phyloP scores from a whole-genome alignment of 305 asterid genomes.

The Solanum aculeatissimum region DNA sequence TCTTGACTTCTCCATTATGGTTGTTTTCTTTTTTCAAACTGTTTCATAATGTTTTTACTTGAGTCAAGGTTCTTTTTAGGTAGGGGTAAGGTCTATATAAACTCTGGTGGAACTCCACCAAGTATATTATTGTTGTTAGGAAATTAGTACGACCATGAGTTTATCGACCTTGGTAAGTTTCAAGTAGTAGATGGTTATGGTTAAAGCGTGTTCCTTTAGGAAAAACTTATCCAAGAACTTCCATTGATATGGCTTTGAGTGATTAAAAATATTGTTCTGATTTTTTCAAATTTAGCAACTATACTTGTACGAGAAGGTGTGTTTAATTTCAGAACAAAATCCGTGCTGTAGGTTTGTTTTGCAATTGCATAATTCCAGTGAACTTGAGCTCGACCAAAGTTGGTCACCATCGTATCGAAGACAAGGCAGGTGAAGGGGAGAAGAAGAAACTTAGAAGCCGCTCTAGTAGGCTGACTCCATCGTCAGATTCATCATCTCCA shows the following conservation, averaged over 20 bases:
- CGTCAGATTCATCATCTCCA: constrained; percentile 32
- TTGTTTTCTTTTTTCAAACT: too few species aligned
- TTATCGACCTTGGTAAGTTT: too few species aligned
- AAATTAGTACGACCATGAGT: background rate
- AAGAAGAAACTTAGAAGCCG: constrained; percentile 28
- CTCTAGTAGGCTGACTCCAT: constrained; percentile 18
- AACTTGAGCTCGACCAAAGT: constrained; percentile 42
- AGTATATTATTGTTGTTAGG: background rate
- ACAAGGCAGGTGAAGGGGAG: constrained; percentile 18
- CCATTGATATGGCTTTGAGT: background rate
- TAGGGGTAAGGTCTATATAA: background rate
- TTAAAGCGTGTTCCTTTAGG: background rate
- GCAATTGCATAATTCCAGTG: constrained; percentile 48
- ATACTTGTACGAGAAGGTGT: background rate
- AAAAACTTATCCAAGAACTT: background rate
- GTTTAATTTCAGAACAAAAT: background rate
- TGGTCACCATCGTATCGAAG: constrained; percentile 30
- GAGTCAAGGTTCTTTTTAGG: background rate
- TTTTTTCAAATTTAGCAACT: background rate
- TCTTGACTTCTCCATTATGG: too few species aligned
- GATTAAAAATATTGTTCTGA: background rate
- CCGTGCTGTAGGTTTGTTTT: constrained; percentile 26
- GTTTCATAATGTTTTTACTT: too few species aligned
- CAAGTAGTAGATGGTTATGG: background rate
- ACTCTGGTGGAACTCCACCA: too few species aligned